phyloP scores from a whole-genome alignment of 2,329 filamentous ascomycete genomes.

The Botrytis aclada region DNA sequence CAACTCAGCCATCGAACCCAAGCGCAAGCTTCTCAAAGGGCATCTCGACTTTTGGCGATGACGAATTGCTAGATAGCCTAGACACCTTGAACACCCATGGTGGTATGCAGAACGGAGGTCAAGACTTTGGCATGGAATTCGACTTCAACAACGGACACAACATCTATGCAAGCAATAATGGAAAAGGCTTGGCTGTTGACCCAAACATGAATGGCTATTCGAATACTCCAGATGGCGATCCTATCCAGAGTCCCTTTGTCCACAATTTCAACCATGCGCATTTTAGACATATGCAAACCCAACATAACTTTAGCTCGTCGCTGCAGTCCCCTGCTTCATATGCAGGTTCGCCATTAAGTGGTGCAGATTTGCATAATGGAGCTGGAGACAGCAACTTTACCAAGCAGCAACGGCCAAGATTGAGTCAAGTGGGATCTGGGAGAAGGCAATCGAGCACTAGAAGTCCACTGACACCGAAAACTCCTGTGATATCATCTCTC shows the following conservation, averaged over 20 bases:
- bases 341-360: conserved; percentile 49
- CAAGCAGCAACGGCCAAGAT: conserved; percentile 56
- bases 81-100: conserved; percentile 47
- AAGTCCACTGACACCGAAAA: conserved; percentile 83
- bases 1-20: conserved; percentile 51
- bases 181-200: conserved; percentile 58
- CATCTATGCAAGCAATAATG: conserved; percentile 54
- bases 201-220: conserved; percentile 75
- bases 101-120: conserved; percentile 51
- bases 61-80: conserved; percentile 79
- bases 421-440: conserved; percentile 63
- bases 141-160: conserved; percentile 54
- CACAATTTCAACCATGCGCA: conserved; percentile 74
- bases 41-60: conserved; percentile 77
- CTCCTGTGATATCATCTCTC: conserved; percentile 70
- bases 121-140: conserved; percentile 58
- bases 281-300: conserved; percentile 66
- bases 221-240: conserved; percentile 85
- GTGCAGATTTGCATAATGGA: conserved; percentile 47
- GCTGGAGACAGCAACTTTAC: conserved; percentile 48
- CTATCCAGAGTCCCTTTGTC: conserved; percentile 86
- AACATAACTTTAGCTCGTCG: conserved; percentile 54
- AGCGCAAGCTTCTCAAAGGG: conserved; percentile 73
- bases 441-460: conserved; percentile 68
- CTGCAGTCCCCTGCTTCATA: conserved; percentile 53